Percentiles rank a stretch among this genome's conserved stretches.
Conservation (phyloP, 192 early-diverging fungal species). For the Powellomyces hirtus region DNA sequence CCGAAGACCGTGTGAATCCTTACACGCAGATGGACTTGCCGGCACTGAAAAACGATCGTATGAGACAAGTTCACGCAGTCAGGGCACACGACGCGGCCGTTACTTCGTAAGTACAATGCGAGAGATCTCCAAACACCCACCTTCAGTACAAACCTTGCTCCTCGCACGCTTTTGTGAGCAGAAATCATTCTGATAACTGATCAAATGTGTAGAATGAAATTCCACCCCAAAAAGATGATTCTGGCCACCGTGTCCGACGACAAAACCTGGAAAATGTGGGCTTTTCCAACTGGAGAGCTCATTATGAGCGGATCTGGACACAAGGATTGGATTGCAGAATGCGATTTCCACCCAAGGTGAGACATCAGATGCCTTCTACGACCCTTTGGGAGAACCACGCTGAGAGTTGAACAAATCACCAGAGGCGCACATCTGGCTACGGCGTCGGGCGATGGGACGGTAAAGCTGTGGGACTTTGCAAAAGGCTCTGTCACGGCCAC, state of each 20-base stretch:
- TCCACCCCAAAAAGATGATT: conserved; percentile 60
- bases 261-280: conserved; percentile 59
- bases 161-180: no score
- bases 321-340: conserved; percentile 57
- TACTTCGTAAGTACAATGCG: conserved; percentile 39
- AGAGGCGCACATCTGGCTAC: conserved; percentile 58
- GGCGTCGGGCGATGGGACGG: conserved; percentile 55
- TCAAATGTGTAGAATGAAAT: conserved; percentile 46
- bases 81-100: conserved; percentile 48
- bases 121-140: no score
- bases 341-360: conserved; percentile 60
- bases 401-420: neutral
- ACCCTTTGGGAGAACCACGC: neutral
- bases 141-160: neutral
- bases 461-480: conserved; percentile 59
- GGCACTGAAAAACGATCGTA: conserved; percentile 32
- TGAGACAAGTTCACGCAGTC: conserved; percentile 42
- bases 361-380: neutral
- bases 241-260: conserved; percentile 59
- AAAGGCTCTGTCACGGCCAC: conserved; percentile 49
- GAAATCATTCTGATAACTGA: no score
- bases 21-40: conserved; percentile 38
- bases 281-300: conserved; percentile 55
- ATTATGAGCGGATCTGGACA: conserved; percentile 58
- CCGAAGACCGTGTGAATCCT: conserved; percentile 45